Evolutionary conservation across 73 alveolate species (phyloP).

Genomic region (Uronychia binucleata): DNA sequence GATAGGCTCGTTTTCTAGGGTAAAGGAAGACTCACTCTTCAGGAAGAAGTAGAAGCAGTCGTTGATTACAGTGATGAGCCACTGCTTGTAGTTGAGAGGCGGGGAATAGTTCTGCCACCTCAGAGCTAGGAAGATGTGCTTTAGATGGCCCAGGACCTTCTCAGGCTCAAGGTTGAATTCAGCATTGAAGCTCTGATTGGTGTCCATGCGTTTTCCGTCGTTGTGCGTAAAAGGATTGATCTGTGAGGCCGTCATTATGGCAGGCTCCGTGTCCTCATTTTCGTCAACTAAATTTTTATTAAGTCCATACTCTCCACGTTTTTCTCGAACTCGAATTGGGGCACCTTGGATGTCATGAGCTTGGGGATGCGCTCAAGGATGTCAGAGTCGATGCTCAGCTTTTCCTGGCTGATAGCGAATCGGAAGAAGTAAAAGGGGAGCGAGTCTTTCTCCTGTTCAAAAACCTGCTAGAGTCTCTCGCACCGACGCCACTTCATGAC

Average conservation of each 20-base stretch:
- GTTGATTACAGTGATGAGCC: conserved; percentile 56
- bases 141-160: conserved; percentile 40
- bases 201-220: conserved; percentile 25
- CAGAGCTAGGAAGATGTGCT: conserved; percentile 28
- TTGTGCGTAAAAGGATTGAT: conserved; percentile 51
- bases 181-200: conserved; percentile 54
- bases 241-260: conserved; percentile 61
- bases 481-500: conserved; percentile 7
- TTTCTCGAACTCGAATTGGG: conserved; percentile 67
- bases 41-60: conserved; percentile 66
- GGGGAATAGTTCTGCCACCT: conserved; percentile 46
- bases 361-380: conserved; percentile 54
- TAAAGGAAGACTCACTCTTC: conserved; percentile 3
- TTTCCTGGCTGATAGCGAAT: conserved; percentile 25
- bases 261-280: conserved; percentile 56
- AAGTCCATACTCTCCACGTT: conserved; percentile 40
- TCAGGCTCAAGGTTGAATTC: conserved; percentile 61
- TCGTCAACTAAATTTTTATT: conserved; percentile 38
- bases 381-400: conserved; percentile 37
- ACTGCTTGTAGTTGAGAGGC: conserved; percentile 58
- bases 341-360: conserved; percentile 55
- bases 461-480: background rate
- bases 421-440: conserved; percentile 32
- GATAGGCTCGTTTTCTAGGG: conserved; percentile 41
- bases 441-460: conserved; percentile 2